Conservation (phyloP, 2,329 filamentous ascomycete species). For the Aspergillus ochraceus region DNA sequence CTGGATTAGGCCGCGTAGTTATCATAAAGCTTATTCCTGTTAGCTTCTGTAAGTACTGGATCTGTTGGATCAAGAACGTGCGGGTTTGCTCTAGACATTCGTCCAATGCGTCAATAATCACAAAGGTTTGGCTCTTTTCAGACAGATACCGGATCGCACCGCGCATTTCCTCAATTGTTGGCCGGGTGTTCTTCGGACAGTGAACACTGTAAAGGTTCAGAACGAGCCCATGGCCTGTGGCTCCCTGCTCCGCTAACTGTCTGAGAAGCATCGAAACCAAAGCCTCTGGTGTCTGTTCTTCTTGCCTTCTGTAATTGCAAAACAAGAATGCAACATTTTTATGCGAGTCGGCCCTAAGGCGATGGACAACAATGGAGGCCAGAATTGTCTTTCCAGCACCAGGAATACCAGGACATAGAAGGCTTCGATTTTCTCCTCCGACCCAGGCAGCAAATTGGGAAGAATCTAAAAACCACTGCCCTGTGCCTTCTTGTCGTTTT, state of each 20-base stretch:
- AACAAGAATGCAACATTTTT: constrained; percentile 50
- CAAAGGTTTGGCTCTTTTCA: constrained; percentile 22
- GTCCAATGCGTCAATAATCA: constrained; percentile 33
- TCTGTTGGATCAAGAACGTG: not conserved
- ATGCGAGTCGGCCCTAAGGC: not conserved
- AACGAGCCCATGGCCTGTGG: constrained; percentile 21
- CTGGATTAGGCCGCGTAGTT: constrained; percentile 32
- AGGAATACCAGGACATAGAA: constrained; percentile 20
- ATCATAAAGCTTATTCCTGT: constrained; percentile 26
- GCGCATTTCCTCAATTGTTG: constrained; percentile 24
- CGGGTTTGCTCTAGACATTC: constrained; percentile 20
- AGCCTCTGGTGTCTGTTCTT: constrained; percentile 36
- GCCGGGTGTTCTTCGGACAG: constrained; percentile 17
- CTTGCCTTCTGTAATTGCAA: constrained; percentile 43
- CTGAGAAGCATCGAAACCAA: constrained; percentile 39
- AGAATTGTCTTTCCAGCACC: constrained; percentile 23
- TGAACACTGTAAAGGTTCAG: constrained; percentile 27
- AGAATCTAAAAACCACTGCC: constrained; percentile 23
- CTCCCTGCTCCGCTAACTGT: constrained; percentile 36
- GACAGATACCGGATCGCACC: constrained; percentile 12
- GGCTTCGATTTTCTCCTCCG: not conserved
- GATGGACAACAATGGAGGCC: constrained; percentile 8
- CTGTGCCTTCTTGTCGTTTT: constrained; percentile 15
- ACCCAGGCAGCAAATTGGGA: constrained; percentile 17
- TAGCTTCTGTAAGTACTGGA: too few species aligned